Evolutionary conservation across 495 filamentous ascomycete species (phyloP).

Genomic region (Aspergillus sparsus): DNA sequence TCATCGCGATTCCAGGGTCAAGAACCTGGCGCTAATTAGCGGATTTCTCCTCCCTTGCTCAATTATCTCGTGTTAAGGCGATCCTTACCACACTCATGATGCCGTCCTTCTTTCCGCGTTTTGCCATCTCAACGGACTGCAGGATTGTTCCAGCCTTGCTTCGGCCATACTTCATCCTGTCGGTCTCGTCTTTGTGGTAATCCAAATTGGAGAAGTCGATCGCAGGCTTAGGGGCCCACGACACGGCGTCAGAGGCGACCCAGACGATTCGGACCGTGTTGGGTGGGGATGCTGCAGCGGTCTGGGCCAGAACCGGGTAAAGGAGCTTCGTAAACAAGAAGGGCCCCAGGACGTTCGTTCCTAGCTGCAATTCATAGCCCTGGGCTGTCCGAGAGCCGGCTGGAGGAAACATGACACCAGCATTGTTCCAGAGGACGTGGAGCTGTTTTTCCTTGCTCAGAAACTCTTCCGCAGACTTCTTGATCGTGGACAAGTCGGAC

Average conservation of each 20-base stretch:
- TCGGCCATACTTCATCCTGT: slow-evolving; percentile 2
- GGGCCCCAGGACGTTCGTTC: slow-evolving; percentile 51
- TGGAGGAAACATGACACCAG: slow-evolving; percentile 48
- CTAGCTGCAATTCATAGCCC: slow-evolving; percentile 49
- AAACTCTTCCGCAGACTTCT: slow-evolving; percentile 42
- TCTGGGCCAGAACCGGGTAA: slow-evolving; percentile 27
- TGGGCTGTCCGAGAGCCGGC: slow-evolving; percentile 31
- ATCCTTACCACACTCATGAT: slow-evolving; percentile 1
- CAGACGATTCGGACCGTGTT: slow-evolving; percentile 7
- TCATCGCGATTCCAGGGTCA: slow-evolving; percentile 11
- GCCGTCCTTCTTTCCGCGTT: neutral
- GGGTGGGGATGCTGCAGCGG: neutral
- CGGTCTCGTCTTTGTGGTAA: slow-evolving; percentile 4
- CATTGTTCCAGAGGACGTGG: slow-evolving; percentile 54
- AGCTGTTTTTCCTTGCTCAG: slow-evolving; percentile 40
- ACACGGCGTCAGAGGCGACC: slow-evolving; percentile 6
- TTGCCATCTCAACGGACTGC: slow-evolving; percentile 8
- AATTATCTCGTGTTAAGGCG: neutral
- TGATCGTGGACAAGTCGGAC: slow-evolving; percentile 47
- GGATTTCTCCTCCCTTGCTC: neutral
- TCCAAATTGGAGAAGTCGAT: slow-evolving; percentile 12
- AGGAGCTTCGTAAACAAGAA: slow-evolving; percentile 51
- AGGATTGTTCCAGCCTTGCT: slow-evolving; percentile 6
- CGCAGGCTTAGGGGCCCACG: slow-evolving; percentile 8
- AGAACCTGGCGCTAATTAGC: neutral